Evolutionary conservation across 2,329 filamentous ascomycete species (phyloP).

Genomic region (Monilinia fructigena): DNA sequence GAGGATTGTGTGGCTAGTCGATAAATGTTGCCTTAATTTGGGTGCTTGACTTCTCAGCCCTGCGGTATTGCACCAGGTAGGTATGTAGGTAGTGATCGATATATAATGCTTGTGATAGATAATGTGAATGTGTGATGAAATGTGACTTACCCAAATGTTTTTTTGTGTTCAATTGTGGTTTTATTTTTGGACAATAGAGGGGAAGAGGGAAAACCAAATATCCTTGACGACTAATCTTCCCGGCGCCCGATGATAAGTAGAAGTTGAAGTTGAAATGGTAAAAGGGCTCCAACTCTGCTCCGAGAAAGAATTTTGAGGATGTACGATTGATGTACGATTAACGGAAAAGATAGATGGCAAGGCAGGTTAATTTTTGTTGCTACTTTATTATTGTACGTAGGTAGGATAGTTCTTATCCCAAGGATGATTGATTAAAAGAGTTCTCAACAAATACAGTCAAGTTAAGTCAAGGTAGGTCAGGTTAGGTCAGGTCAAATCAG

Average conservation of each 20-base stretch:
- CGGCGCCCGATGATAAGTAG: background rate
- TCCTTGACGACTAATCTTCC: background rate
- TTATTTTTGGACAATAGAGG: background rate
- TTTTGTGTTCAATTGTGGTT: background rate
- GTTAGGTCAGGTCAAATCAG: background rate
- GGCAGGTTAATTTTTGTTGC: no score
- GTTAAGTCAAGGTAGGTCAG: no score
- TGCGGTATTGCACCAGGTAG: background rate
- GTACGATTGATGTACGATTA: background rate
- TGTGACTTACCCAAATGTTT: background rate
- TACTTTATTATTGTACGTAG: no score
- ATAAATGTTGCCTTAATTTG: slow-evolving; percentile 17
- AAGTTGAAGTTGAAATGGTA: no score
- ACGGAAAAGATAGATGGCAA: no score
- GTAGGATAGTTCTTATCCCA: no score
- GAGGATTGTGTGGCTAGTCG: slow-evolving; percentile 17
- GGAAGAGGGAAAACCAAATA: no score
- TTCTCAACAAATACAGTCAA: background rate
- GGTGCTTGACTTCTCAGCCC: slow-evolving; percentile 21
- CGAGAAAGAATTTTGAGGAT: background rate
- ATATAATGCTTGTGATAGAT: no score
- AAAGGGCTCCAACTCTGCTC: no score
- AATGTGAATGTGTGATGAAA: background rate
- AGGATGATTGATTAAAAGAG: no score
- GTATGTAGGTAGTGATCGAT: background rate